phyloP scores from a whole-genome alignment of 768 basidiomycete genomes.

The Trametes cinnabarina region DNA sequence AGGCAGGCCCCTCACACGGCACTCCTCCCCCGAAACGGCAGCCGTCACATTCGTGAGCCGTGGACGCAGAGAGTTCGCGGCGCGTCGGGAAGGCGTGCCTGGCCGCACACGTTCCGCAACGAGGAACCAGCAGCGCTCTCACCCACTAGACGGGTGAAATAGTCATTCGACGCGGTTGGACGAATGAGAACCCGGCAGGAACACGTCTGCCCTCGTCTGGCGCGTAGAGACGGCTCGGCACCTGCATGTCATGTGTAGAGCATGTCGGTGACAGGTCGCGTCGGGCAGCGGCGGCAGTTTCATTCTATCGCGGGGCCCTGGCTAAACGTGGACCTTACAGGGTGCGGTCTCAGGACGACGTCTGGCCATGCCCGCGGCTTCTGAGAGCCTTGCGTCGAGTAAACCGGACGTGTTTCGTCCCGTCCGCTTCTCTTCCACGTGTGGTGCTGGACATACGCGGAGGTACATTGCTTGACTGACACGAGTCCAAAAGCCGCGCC shows the following conservation, averaged over 20 bases:
- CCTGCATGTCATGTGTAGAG: too few species aligned
- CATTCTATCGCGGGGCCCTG: background rate
- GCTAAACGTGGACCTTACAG: slow-evolving; percentile 14
- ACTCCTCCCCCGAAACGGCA: slow-evolving; percentile 7
- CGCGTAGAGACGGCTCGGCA: too few species aligned
- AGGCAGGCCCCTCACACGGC: background rate
- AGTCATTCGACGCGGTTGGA: background rate
- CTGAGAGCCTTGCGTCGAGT: background rate
- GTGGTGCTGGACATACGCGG: background rate
- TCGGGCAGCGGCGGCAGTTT: background rate
- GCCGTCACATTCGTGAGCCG: background rate
- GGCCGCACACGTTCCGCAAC: slow-evolving; percentile 2
- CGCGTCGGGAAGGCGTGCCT: slow-evolving; percentile 5
- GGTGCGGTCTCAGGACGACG: slow-evolving; percentile 1
- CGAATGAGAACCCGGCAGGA: background rate
- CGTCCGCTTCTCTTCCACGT: slow-evolving; percentile 5
- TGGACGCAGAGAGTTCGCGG: slow-evolving; percentile 9
- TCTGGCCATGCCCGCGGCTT: background rate
- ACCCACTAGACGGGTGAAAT: background rate
- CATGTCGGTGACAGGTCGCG: background rate
- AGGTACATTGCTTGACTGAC: background rate
- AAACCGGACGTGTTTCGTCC: background rate
- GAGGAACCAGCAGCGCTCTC: background rate
- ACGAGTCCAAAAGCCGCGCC: background rate
- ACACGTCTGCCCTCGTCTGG: background rate